Evolutionary conservation across 345 rosid species (phyloP).

Genomic region (Boechera divaricarpa): DNA sequence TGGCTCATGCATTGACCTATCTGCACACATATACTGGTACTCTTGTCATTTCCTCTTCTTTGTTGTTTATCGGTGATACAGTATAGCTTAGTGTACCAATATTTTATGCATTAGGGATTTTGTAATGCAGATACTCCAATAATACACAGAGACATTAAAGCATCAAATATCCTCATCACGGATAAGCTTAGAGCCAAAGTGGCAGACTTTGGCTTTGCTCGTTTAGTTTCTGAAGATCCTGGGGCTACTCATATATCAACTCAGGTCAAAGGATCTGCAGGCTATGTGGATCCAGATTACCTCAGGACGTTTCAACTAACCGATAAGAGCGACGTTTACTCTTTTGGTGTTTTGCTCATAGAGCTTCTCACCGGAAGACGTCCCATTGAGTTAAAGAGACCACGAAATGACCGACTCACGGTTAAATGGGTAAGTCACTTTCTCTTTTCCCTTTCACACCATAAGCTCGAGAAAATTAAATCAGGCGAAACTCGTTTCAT

Average conservation of each 20-base stretch:
- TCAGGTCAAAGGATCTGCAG: conserved; percentile 79
- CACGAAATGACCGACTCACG: conserved; percentile 57
- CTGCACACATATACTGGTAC: conserved; percentile 87
- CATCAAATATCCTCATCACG: conserved; percentile 76
- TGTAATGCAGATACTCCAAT: conserved; percentile 71
- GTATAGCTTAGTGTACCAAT: background rate
- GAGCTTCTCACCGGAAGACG: conserved; percentile 76
- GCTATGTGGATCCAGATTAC: conserved; percentile 88
- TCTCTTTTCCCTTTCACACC: background rate
- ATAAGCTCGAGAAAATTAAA: background rate
- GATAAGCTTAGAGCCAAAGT: conserved; percentile 91
- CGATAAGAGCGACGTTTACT: conserved; percentile 86
- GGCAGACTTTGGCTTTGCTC: conserved; percentile 91
- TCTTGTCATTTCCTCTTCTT: conserved; percentile 1
- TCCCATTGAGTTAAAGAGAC: conserved; percentile 69
- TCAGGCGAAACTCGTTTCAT: background rate
- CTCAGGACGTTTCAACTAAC: conserved; percentile 77
- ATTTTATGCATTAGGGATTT: background rate
- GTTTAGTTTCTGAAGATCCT: conserved; percentile 60
- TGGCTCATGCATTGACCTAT: conserved; percentile 92
- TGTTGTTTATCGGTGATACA: background rate
- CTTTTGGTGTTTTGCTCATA: conserved; percentile 82
- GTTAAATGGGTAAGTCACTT: conserved; percentile 66
- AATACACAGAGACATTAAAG: conserved; percentile 92
- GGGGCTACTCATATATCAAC: conserved; percentile 77